Evolutionary conservation across 202 grass and related monocot genomes (phyloP), one percentile per base, ranked within the genome.

Genomic region (Schoenoplectus tabernaemontani): DNA sequence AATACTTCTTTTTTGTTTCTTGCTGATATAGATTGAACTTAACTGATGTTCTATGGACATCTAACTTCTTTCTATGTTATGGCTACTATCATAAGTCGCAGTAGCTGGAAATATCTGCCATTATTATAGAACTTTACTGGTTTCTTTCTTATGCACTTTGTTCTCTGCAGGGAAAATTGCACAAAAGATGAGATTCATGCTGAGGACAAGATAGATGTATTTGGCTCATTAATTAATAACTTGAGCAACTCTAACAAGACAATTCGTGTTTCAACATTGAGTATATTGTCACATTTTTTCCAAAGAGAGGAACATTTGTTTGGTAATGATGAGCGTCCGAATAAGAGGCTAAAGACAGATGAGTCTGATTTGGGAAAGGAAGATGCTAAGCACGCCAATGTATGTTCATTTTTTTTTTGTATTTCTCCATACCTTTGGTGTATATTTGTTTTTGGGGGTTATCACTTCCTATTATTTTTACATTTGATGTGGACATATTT

Each of bases 221-320:
- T 94, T 33, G 77, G 56, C 30, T 46, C 59, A 78, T 89, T 97
- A 79, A 79, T 79, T 78, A 63, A 74, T 64, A 97, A 93, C 86
- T 88, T 97, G 83, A 90, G 89, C 50, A 84, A 57, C 83, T 85
- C 87, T 61, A 90, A 90, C 86, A 97, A 94, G 83, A 77, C 82
- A 78, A 15, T 97, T 80, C 82, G 91, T 23, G 15, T 93, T 80
- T 92, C 82, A 57, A 87, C 95, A 78, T 90, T 94, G 87, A 94
- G 80, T 67, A 90, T 97, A 84, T 85, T 97, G 68, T 88, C 80
- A 54, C 85, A 97, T 83, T 87, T 87, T 84, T 82, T 83, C 2
- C 82, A 79, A 69, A 78, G 86, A 78, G 84, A 87, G 65, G 37
- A 87, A 74, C 71, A 85, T 58, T 64, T 93, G 57, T 50, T 43